These are phyloP conservation scores for Quercus wislizeni DNA, from an alignment of 306 rosid species.

Conservation along the genomic window DNA sequence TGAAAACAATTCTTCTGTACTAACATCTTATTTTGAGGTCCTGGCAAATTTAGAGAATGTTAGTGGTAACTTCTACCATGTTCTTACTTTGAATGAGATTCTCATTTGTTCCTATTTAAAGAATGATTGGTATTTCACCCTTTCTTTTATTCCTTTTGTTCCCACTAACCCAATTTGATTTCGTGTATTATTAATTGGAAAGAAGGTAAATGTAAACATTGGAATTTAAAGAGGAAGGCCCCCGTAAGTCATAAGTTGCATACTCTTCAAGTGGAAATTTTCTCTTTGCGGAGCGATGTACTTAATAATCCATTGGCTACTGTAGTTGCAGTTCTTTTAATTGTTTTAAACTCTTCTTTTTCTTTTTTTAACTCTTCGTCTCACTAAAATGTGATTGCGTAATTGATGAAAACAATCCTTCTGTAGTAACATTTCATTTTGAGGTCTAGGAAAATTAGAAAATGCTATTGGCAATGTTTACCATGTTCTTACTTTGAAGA, in stretches of 20 bases:
- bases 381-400: neutral
- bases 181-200: no score
- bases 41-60: neutral
- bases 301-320: slow-evolving; percentile 35
- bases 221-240: slow-evolving; percentile 71
- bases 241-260: slow-evolving; percentile 44
- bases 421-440: neutral
- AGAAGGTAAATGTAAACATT: no score
- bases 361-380: neutral
- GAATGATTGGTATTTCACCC: no score
- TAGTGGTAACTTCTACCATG: neutral
- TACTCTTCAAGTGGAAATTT: slow-evolving; percentile 35
- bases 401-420: neutral
- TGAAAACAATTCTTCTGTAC: neutral
- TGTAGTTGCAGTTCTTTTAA: slow-evolving; percentile 17
- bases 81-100: no score
- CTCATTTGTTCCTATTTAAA: no score
- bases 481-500: no score
- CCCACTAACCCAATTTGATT: no score
- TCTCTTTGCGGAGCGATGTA: slow-evolving; percentile 40
- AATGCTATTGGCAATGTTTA: neutral
- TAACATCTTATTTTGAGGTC: neutral
- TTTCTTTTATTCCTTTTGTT: no score
- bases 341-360: neutral
- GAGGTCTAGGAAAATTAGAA: neutral